These are phyloP conservation scores for Phylloporus rhodoxanthus DNA, from an alignment of 768 basidiomycete genomes.

Conservation along the genomic window DNA sequence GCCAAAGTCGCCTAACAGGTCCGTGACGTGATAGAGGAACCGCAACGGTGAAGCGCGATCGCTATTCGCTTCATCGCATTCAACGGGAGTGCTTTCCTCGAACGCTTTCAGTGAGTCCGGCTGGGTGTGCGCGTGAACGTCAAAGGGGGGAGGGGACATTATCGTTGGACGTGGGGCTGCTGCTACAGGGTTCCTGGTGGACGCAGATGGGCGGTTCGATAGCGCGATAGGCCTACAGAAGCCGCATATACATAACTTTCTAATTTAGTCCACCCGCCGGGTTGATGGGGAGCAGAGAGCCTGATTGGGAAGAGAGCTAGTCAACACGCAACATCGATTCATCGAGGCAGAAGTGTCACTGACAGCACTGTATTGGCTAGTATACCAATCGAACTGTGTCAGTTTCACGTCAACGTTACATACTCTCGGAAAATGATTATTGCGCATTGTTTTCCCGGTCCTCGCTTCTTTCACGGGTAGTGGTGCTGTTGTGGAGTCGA, in stretches of 20 bases:
- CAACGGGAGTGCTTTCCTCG: constrained; percentile 1
- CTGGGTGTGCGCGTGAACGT: not conserved
- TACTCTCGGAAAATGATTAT: too few species aligned
- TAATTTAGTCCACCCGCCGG: not conserved
- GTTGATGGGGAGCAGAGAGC: too few species aligned
- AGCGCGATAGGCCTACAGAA: not conserved
- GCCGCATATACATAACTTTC: not conserved
- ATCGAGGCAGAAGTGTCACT: too few species aligned
- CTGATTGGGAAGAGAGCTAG: too few species aligned
- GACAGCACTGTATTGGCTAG: too few species aligned
- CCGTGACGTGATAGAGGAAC: constrained; percentile 21
- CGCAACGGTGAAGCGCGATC: not conserved
- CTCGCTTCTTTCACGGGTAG: too few species aligned
- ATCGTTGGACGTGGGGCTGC: not conserved
- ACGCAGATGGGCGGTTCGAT: not conserved
- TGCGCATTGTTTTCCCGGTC: too few species aligned
- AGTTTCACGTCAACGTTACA: too few species aligned
- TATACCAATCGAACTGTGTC: too few species aligned
- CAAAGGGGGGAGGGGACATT: not conserved
- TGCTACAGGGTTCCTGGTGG: not conserved
- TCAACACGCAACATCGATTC: too few species aligned
- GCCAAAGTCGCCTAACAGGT: constrained; percentile 31
- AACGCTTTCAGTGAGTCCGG: not conserved
- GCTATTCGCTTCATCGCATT: not conserved
- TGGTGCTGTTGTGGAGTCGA: too few species aligned